Evolutionary conservation across 73 alveolate species (phyloP).

Genomic region (Breviolum minutum): DNA sequence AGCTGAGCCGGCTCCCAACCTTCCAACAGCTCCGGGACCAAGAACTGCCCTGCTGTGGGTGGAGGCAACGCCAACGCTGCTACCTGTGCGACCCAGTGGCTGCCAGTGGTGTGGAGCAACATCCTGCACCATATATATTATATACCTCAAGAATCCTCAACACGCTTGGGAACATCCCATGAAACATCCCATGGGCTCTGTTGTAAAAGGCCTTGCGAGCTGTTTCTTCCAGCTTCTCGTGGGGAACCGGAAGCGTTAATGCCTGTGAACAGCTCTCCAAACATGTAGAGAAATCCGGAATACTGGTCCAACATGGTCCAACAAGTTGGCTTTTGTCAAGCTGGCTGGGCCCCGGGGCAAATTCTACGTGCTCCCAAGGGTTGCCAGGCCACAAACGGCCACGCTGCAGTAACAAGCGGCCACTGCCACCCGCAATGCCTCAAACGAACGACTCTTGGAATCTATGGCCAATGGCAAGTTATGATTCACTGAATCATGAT

Average conservation of each 20-base stretch:
- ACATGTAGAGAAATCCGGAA: not conserved
- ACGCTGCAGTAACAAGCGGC: conserved; percentile 81
- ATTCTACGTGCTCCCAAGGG: conserved; percentile 55
- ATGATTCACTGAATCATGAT: not conserved
- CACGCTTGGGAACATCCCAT: not conserved
- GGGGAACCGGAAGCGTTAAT: conserved; percentile 50
- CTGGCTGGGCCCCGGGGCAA: conserved; percentile 8
- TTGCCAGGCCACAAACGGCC: conserved; percentile 56
- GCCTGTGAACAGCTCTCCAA: conserved; percentile 26
- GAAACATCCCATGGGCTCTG: not conserved
- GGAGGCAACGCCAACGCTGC: not conserved
- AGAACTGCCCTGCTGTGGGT: conserved; percentile 34
- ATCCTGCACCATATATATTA: not conserved
- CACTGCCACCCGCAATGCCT: conserved; percentile 56
- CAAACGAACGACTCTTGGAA: not conserved
- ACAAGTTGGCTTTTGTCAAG: not conserved
- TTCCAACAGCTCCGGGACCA: conserved; percentile 55
- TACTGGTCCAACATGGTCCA: not conserved
- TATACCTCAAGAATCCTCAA: not conserved
- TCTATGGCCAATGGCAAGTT: not conserved
- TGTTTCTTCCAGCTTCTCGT: not conserved
- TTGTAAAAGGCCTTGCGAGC: conserved; percentile 9
- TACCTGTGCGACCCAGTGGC: not conserved
- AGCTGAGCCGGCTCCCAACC: conserved; percentile 68
- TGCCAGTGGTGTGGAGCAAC: not conserved